Percentiles rank a stretch among this genome's conserved stretches.
Conservation (phyloP, 2,329 filamentous ascomycete species). For the Aspergillus oerlinghausenensis region DNA sequence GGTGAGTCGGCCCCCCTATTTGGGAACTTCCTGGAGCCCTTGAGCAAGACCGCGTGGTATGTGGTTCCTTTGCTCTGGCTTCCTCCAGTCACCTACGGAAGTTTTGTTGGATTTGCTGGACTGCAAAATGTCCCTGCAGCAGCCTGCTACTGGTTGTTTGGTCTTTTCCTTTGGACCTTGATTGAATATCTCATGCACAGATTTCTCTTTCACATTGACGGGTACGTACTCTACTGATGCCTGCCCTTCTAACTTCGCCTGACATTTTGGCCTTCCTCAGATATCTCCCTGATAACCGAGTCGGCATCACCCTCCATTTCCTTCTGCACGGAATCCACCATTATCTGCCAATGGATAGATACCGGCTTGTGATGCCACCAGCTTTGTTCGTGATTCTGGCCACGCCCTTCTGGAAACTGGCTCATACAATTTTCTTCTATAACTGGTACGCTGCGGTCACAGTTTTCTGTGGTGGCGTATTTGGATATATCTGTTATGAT, state of each 20-base stretch:
- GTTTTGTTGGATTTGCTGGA: constrained; percentile 59
- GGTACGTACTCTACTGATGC: constrained; percentile 53
- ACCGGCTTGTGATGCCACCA: constrained; percentile 95
- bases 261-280: constrained; percentile 43
- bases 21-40: constrained; percentile 97
- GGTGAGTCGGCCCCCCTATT: constrained; percentile 90
- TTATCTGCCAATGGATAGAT: constrained; percentile 98
- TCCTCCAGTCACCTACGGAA: constrained; percentile 71
- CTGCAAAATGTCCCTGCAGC: constrained; percentile 49
- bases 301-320: constrained; percentile 84
- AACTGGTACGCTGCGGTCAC: constrained; percentile 77
- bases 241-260: background rate
- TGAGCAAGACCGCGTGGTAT: constrained; percentile 94
- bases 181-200: constrained; percentile 86
- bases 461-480: constrained; percentile 84
- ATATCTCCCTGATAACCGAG: constrained; percentile 83
- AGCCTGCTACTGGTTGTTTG: constrained; percentile 62
- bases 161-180: constrained; percentile 78
- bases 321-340: constrained; percentile 95
- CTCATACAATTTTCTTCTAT: constrained; percentile 74
- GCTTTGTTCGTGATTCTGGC: constrained; percentile 79
- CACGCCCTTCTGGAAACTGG: constrained; percentile 85
- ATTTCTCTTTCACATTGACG: constrained; percentile 89
- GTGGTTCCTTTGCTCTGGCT: constrained; percentile 79
- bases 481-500: constrained; percentile 95